Percentiles rank a stretch among this genome's conserved stretches.
Evolutionary conservation across 441 rosid genomes (phyloP).

Genomic region (Erysimum cheiri): DNA sequence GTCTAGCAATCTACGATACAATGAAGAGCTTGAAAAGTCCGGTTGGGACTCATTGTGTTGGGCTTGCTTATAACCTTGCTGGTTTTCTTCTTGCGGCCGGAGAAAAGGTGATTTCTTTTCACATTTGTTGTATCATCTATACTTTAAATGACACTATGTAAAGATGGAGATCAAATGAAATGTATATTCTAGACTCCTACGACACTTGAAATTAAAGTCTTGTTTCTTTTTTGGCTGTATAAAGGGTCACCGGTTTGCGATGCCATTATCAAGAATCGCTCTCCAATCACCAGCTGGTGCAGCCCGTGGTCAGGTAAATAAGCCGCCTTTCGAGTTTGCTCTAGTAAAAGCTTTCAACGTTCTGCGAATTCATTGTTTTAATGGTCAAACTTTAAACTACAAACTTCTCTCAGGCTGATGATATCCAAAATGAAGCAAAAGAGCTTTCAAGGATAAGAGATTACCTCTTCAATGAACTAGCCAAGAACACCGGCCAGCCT

Average conservation of each 20-base stretch:
- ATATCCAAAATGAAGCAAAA: constrained; percentile 77
- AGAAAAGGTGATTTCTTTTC: constrained; percentile 63
- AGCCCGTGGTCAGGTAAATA: constrained; percentile 88
- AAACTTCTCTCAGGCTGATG: constrained; percentile 70
- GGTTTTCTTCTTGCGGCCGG: constrained; percentile 89
- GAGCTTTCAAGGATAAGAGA: constrained; percentile 85
- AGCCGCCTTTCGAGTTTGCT: background rate
- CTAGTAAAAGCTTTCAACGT: background rate
- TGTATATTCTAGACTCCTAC: background rate
- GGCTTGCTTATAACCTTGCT: constrained; percentile 80
- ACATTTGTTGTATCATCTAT: background rate
- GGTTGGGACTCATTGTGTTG: constrained; percentile 74
- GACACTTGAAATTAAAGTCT: background rate
- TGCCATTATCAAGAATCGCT: constrained; percentile 79
- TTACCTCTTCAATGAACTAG: constrained; percentile 75
- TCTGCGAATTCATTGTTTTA: background rate
- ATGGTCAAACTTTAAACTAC: background rate
- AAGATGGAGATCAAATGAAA: background rate
- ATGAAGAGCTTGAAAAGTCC: constrained; percentile 89
- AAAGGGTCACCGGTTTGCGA: constrained; percentile 80
- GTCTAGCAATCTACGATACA: constrained; percentile 83
- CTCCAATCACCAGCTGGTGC: constrained; percentile 86
- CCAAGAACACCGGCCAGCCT: constrained; percentile 86
- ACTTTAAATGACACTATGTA: background rate
- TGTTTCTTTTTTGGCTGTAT: background rate